Evolutionary conservation across 495 filamentous ascomycete genomes (phyloP).

Genomic region (Recurvomyces mirabilis): DNA sequence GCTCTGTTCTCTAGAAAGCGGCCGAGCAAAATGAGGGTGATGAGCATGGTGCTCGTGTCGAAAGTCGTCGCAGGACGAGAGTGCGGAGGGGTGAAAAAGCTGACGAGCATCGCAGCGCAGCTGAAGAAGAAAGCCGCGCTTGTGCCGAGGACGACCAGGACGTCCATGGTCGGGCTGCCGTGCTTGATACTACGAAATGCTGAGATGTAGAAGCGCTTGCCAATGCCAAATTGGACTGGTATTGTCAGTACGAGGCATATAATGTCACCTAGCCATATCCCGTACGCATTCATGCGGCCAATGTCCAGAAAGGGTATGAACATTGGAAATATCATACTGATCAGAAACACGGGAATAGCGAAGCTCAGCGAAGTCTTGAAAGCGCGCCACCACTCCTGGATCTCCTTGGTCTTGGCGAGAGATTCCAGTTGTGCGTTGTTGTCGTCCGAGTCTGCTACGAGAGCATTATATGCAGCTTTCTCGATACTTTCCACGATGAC

Average conservation of each 20-base stretch:
- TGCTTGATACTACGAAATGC: slow-evolving; percentile 88
- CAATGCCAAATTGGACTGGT: slow-evolving; percentile 93
- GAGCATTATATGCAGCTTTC: slow-evolving; percentile 67
- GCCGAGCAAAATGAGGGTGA: slow-evolving; percentile 88
- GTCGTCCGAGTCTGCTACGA: slow-evolving; percentile 83
- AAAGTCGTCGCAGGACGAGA: slow-evolving; percentile 76
- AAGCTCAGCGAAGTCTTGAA: slow-evolving; percentile 67
- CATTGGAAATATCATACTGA: slow-evolving; percentile 73
- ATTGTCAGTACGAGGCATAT: slow-evolving; percentile 73
- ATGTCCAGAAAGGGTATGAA: slow-evolving; percentile 48
- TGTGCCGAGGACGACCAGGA: slow-evolving; percentile 86
- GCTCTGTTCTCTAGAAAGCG: slow-evolving; percentile 89
- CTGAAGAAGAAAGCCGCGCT: slow-evolving; percentile 99
- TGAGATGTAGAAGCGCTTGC: slow-evolving; percentile 79
- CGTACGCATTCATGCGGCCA: slow-evolving; percentile 49
- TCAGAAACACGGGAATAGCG: slow-evolving; percentile 82
- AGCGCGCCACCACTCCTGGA: slow-evolving; percentile 76
- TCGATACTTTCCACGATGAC: slow-evolving; percentile 75
- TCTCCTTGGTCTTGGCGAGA: slow-evolving; percentile 89
- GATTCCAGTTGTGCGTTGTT: slow-evolving; percentile 96
- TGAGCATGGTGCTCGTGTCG: slow-evolving; percentile 97
- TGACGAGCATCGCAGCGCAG: slow-evolving; percentile 74
- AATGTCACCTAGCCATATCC: slow-evolving; percentile 79
- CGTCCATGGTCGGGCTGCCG: slow-evolving; percentile 91
- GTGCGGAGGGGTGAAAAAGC: slow-evolving; percentile 58